Conservation (phyloP, 1,139 yeast species). For the Entelexis paramagnoliae region DNA sequence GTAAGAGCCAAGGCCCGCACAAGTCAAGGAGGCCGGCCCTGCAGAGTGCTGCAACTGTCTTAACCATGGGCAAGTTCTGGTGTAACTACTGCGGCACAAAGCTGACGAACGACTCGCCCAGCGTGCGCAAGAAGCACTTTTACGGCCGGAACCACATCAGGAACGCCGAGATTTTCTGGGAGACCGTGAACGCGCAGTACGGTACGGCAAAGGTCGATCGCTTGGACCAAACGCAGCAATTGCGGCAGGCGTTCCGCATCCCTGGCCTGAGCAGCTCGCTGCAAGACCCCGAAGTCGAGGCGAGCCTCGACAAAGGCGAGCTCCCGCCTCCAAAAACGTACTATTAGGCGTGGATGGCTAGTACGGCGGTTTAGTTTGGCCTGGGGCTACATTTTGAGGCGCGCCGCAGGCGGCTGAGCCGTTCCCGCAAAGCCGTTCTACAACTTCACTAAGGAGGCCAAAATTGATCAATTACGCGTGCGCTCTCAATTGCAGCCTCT, state of each 20-base stretch:
- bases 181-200: conserved; percentile 6
- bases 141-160: conserved; percentile 20
- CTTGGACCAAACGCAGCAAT: conserved; percentile 18
- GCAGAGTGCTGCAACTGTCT: too few species aligned
- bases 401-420: too few species aligned
- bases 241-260: conserved; percentile 11
- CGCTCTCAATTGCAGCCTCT: too few species aligned
- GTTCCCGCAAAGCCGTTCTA: too few species aligned
- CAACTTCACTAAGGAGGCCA: too few species aligned
- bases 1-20: too few species aligned
- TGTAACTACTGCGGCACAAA: conserved; percentile 22
- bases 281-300: conserved; percentile 11
- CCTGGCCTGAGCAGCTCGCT: conserved; percentile 19
- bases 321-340: conserved; percentile 15
- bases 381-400: too few species aligned
- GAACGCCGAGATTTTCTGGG: conserved; percentile 22
- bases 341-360: too few species aligned
- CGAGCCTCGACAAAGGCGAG: conserved; percentile 6
- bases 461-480: too few species aligned
- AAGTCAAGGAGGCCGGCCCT: too few species aligned
- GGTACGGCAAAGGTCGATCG: neutral
- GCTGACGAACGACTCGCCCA: conserved; percentile 22
- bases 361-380: too few species aligned
- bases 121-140: conserved; percentile 21
- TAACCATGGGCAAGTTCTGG: conserved; percentile 19